Conservation (phyloP, 176 grass and related monocot genomes). For the Tuctoria greenei region DNA sequence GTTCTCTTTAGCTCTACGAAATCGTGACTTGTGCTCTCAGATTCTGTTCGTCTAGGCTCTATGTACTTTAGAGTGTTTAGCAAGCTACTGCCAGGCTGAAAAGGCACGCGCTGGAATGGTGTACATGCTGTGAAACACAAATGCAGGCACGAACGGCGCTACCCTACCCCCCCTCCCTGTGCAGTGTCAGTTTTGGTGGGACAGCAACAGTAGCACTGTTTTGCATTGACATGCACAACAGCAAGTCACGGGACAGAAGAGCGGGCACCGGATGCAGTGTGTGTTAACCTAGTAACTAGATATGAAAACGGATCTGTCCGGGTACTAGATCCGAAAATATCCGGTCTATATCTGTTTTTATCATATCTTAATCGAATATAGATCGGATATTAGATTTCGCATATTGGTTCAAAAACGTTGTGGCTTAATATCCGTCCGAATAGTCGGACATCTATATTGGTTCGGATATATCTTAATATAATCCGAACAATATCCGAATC, state of each 20-base stretch:
- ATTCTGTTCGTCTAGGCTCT: conserved; percentile 44
- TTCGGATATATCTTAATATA: too few species aligned
- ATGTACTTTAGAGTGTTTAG: background rate
- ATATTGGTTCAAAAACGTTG: too few species aligned
- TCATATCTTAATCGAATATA: too few species aligned
- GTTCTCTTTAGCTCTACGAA: background rate
- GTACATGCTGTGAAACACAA: background rate
- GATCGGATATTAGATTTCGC: too few species aligned
- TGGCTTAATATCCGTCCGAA: too few species aligned
- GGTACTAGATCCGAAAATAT: too few species aligned
- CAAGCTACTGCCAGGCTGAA: conserved; percentile 4
- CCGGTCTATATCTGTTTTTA: too few species aligned
- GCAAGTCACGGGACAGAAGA: background rate
- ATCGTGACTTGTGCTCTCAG: background rate
- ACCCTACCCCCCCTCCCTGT: too few species aligned
- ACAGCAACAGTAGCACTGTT: background rate
- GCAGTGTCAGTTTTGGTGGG: background rate
- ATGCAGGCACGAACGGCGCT: background rate
- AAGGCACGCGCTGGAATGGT: background rate
- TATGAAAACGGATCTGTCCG: too few species aligned
- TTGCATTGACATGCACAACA: conserved; percentile 26
- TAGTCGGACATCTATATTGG: too few species aligned
- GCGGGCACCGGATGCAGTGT: background rate
- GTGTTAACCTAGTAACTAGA: too few species aligned
- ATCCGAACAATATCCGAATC: too few species aligned